A percentile compares a stretch with the other conserved stretches of the same genome.
Evolutionary conservation across 345 rosid species (phyloP).

Genomic region (Orychophragmus violaceus): DNA sequence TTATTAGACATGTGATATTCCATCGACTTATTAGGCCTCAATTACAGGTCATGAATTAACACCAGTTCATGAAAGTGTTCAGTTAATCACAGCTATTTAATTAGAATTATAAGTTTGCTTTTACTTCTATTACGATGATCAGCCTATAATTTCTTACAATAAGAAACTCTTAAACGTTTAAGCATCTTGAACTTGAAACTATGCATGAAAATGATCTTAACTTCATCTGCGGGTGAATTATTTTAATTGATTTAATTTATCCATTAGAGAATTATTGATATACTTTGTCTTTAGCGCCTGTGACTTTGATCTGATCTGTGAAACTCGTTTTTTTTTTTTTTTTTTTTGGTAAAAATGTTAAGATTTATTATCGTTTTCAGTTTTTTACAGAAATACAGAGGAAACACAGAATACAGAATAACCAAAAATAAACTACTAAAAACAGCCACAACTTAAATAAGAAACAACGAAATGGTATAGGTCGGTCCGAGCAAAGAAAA

Average conservation of each 20-base stretch:
- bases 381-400: too few relatives aligned
- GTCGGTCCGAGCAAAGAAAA: too few relatives aligned
- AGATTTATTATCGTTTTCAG: too few relatives aligned
- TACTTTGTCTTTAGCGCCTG: not conserved
- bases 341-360: too few relatives aligned
- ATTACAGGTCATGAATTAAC: too few relatives aligned
- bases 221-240: not conserved
- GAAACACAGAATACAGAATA: too few relatives aligned
- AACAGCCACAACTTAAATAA: too few relatives aligned
- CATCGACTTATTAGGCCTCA: too few relatives aligned
- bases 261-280: not conserved
- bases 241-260: not conserved
- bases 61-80: not conserved
- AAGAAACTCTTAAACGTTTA: not conserved
- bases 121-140: not conserved
- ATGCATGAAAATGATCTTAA: not conserved
- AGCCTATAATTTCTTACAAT: not conserved
- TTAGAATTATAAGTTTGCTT: not conserved
- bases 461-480: too few relatives aligned
- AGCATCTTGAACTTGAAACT: not conserved
- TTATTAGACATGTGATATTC: too few relatives aligned
- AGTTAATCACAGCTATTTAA: not conserved
- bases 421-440: too few relatives aligned
- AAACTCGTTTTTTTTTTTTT: too few relatives aligned
- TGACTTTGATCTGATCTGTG: slow-evolving; percentile 16